Base-by-base conservation (phyloP, 2,329 filamentous ascomycete genomes). In the Apiospora rasikravindrae region DNA sequence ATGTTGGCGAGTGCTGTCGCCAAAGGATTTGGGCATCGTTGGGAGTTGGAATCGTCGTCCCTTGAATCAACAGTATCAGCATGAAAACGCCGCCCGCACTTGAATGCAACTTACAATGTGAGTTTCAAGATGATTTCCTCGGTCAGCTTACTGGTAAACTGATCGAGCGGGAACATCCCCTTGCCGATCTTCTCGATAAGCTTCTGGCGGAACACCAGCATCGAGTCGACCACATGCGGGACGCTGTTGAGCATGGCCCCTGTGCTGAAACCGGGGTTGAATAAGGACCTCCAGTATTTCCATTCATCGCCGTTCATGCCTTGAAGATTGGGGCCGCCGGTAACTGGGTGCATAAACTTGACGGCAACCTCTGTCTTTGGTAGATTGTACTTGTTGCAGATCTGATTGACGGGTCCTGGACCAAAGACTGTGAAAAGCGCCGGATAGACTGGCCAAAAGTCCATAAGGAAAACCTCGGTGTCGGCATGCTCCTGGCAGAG, bases 1-100 rank as follows among this genome's bases (percentile, higher is more conserved):
- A 72, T 72, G 22, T n/a, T n/a, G n/a, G n/a, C 40, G 67, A 74
- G 72, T 29, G 72, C 44, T 4, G 45, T 22, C 19, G 19, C 8
- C 1, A 47, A 22, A 22, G 45, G 19, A 6, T 22, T 47, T n/a
- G 16, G 16, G n/a, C 5, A 8, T 24, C 47, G n/a, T 11, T 51
- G 47, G 7, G 7, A 24, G 47, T 51, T 24, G 6, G 47, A 51
- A 51, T 51, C 47, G 10, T 51, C 47, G n/a, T 24, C 47, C 22
- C 47, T 51, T 51, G 1, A 47, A 47, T n/a, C 19, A 45, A 16
- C 3, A 19, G 14, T 16, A 16, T 16, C 1, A 45, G 44, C 13
- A 19, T 1, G 44, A 45, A 14, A 19, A 3, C 44, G 11, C 44
- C 14, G 6, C 2, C 16, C 19, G 44, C 2, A 45, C 14, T 16